Evolutionary conservation across 306 rosid species (phyloP), one percentile per base, ranked within the genome.

Genomic region (Quercus robur): DNA sequence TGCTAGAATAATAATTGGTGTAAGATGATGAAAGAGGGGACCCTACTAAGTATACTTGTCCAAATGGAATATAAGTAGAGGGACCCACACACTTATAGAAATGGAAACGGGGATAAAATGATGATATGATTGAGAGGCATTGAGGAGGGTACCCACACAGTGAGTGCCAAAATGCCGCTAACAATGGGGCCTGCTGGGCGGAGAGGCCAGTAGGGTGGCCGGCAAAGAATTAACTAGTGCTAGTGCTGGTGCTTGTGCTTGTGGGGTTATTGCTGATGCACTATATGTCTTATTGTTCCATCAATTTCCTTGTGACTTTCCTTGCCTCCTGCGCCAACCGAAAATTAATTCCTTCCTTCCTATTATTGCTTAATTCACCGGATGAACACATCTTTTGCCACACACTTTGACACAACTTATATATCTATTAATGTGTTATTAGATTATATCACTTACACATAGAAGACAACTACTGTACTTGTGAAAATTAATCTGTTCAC

Each of bases 111-210:
- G 12, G 46, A 41, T 41, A 41, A 41, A 41, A 41, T 7, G 11
- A 41, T 49, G 54, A 49, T 49, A 49, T 49, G 54, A 49, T 49
- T 49, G 54, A 41, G 46, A 41, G 46, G 46, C 17, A 19, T 35
- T 11, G 49, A 67, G 17, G 5, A 18, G 26, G 23, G 25, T 10
- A 68, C 72, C 52, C 28, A 35, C 52, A 67, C 71, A 33, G 71
- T 33, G 71, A 35, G 15, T 68, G 26, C 52, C 5, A 25, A 56
- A 23, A 25, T 74, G 77, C 69, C n/a, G 70, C 80, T 15, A 78
- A 58, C 72, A 26, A 75, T 68, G 80, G 80, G 76, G 21, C 72
- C 71, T 56, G 84, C 21, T 49, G 21, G 71, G 76, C 72, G 26
- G 12, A 57, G 80, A 75, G 56, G 76, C 55, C 46, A 41, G 3